Base-by-base conservation (phyloP, 768 basidiomycete species). In the Termitomyces sp. region DNA sequence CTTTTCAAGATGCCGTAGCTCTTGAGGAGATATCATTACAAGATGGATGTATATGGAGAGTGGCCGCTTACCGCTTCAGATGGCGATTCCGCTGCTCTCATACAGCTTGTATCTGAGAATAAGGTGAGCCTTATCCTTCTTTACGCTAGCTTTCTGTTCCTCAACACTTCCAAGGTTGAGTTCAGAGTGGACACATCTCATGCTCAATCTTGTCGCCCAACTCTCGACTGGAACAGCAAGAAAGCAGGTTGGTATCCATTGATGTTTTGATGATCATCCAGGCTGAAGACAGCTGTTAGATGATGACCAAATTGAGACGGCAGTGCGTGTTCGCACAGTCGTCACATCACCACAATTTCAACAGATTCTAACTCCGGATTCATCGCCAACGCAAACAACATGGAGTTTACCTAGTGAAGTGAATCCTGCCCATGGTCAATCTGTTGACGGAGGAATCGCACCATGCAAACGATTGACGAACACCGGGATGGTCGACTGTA, bases 221-320 rank as follows among this genome's bases (percentile, higher is more conserved):
- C 70, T 12, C 74, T 89, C 38, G 90, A 93, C 66, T 93, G 88
- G 83, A 92, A 92, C 64, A 96, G 91, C 71, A 93, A 93, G 75
- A 91, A 92, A 79, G 88, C 89, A 63, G 91, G 92, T 89, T 61
- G 57, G 78, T 30, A 69, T 8, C 13, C 33, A 40, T 40, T 56
- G 40, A 51, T 50, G 55, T 10, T 38, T 32, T 38, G 36, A 57
- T 50, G 26, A 41, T 50, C 36, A 9, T 47, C 13, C 20, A 47
- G 12, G n/a, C 46, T 48, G 8, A 14, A 63, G 57, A n/a, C n/a
- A 30, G 38, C 36, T 32, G 46, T 41, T 63, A 93, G 92, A 92
- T 67, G 92, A 95, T 66, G 88, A 93, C 70, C 83, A 93, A 65
- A 86, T 93, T 50, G 92, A 95, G 72, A 89, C 87, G 5, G 69